phyloP scores from a whole-genome alignment of 1,284 basidiomycete species.

The Apiotrichum akiyoshidainum region DNA sequence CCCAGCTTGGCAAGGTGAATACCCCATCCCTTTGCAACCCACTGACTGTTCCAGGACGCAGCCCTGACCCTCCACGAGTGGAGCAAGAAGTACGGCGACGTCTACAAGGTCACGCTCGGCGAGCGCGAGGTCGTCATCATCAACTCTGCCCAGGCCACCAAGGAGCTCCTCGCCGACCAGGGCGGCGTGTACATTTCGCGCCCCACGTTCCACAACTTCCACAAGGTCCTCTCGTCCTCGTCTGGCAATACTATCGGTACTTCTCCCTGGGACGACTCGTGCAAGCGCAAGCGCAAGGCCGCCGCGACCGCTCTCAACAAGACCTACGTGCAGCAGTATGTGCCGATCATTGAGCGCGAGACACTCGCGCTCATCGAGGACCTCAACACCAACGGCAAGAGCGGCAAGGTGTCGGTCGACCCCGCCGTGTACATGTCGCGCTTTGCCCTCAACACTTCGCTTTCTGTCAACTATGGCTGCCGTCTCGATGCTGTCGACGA shows the following conservation, averaged over 20 bases:
- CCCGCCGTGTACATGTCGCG: slow-evolving; percentile 17
- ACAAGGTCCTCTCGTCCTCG: slow-evolving; percentile 16
- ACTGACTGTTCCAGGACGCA: slow-evolving; percentile 8
- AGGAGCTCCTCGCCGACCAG: slow-evolving; percentile 22
- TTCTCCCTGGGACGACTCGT: slow-evolving; percentile 23
- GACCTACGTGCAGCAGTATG: slow-evolving; percentile 16
- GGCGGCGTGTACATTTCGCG: slow-evolving; percentile 21
- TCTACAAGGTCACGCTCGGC: slow-evolving; percentile 24
- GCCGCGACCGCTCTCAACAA: slow-evolving; percentile 22
- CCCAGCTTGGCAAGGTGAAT: slow-evolving; percentile 12
- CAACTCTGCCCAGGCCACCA: slow-evolving; percentile 21
- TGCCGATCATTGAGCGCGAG: slow-evolving; percentile 24
- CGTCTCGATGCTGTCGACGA: slow-evolving; percentile 16
- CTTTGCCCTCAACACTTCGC: slow-evolving; percentile 21
- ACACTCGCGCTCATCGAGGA: slow-evolving; percentile 22
- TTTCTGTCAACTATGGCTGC: slow-evolving; percentile 21
- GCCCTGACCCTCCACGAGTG: slow-evolving; percentile 21
- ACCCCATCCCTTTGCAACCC: too few relatives aligned
- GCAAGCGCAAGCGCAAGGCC: slow-evolving; percentile 23
- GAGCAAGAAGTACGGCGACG: slow-evolving; percentile 22
- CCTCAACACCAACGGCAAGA: slow-evolving; percentile 17
- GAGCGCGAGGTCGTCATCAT: slow-evolving; percentile 24
- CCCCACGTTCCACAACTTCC: slow-evolving; percentile 23
- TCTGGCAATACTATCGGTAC: slow-evolving; percentile 22
- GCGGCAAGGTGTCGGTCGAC: slow-evolving; percentile 15